phyloP scores from a whole-genome alignment of 306 rosid genomes.

The Sesbania bispinosa region DNA sequence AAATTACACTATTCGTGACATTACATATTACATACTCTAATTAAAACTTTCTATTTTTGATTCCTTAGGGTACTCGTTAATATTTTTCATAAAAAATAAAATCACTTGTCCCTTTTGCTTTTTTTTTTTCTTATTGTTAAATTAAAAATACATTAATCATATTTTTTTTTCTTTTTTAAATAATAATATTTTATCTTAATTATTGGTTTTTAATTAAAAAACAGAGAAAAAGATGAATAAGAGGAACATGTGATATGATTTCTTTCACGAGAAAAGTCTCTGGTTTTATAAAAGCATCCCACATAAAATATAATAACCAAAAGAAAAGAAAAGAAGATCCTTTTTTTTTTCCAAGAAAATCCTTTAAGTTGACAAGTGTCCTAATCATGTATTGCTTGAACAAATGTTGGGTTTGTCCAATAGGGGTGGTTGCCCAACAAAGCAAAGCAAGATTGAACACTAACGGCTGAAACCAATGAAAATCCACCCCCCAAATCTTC shows the following conservation, averaged over 20 bases:
- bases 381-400: background rate
- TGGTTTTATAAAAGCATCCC: background rate
- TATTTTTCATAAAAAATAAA: background rate
- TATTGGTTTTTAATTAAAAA: too few relatives aligned
- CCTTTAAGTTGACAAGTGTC: slow-evolving; percentile 9
- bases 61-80: too few relatives aligned
- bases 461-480: background rate
- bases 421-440: background rate
- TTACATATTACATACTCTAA: too few relatives aligned
- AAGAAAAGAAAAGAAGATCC: background rate
- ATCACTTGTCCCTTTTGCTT: background rate
- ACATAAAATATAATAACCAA: background rate
- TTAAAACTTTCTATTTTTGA: too few relatives aligned
- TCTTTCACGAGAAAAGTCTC: background rate
- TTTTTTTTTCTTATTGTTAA: background rate
- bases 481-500: background rate
- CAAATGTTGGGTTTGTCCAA: slow-evolving; percentile 18
- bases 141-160: background rate
- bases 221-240: background rate
- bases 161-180: background rate
- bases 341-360: too few relatives aligned
- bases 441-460: background rate
- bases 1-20: too few relatives aligned
- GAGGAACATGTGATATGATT: background rate
- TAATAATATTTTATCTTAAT: background rate